A percentile compares a stretch with the other conserved stretches of the same genome.
These are phyloP conservation scores for Penicillium sp. DNA, from an alignment of 2,329 filamentous ascomycete species.

Conservation along the genomic window DNA sequence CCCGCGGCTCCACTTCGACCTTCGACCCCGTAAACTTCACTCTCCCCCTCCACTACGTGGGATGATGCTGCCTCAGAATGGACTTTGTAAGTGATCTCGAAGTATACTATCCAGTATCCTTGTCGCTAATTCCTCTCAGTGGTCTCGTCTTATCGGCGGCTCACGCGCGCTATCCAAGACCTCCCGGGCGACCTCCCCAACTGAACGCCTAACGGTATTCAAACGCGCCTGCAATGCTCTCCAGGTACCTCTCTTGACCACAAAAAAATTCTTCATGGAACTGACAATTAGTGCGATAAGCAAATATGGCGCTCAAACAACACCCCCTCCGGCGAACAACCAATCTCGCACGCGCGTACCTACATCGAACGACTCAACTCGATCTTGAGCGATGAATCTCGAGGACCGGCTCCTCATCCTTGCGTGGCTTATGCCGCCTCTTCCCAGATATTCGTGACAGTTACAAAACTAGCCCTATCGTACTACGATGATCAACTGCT, in stretches of 20 bases:
- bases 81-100: constrained; percentile 44
- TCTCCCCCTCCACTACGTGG: constrained; percentile 17
- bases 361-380: constrained; percentile 58
- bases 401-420: constrained; percentile 82
- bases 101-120: background rate
- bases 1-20: constrained; percentile 23
- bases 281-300: constrained; percentile 32
- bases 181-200: constrained; percentile 54
- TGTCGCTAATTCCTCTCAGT: constrained; percentile 31
- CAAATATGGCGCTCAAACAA: constrained; percentile 62
- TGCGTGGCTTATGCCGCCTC: constrained; percentile 85
- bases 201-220: constrained; percentile 62
- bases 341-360: constrained; percentile 51
- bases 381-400: constrained; percentile 85
- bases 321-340: constrained; percentile 52
- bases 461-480: constrained; percentile 83
- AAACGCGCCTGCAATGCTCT: constrained; percentile 62
- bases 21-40: constrained; percentile 15
- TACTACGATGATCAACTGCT: constrained; percentile 85
- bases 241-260: constrained; percentile 42
- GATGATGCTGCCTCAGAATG: constrained; percentile 40
- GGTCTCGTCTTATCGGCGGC: constrained; percentile 63
- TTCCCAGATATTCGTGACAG: constrained; percentile 84
- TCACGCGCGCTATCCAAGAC: constrained; percentile 51
- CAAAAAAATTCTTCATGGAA: background rate